Conservation (phyloP, 2,329 filamentous ascomycete species). For the Lachnellula suecica region DNA sequence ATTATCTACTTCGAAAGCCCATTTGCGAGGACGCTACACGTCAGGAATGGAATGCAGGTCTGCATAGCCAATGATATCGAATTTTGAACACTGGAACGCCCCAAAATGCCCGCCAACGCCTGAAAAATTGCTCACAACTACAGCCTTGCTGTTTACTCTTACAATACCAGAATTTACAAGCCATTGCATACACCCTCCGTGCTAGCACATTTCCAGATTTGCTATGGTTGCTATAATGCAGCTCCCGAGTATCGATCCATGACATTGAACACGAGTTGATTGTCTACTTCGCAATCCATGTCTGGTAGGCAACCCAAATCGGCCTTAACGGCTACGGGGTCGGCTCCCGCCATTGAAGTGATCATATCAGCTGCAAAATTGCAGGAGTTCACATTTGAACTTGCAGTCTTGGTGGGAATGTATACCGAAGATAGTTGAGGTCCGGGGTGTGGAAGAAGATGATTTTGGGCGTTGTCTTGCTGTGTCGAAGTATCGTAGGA, state of each 20-base stretch:
- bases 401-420: constrained; percentile 13
- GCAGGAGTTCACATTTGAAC: constrained; percentile 30
- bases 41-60: constrained; percentile 5
- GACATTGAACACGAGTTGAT: constrained; percentile 40
- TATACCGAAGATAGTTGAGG: constrained; percentile 16
- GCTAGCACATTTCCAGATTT: background rate
- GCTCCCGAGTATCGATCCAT: constrained; percentile 42
- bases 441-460: constrained; percentile 11
- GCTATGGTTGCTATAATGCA: constrained; percentile 18
- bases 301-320: constrained; percentile 40
- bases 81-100: background rate
- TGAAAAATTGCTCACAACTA: background rate
- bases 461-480: constrained; percentile 14
- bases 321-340: constrained; percentile 35
- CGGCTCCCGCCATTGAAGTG: constrained; percentile 39
- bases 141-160: background rate
- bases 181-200: background rate
- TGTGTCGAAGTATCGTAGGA: background rate
- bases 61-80: background rate
- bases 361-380: constrained; percentile 45
- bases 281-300: constrained; percentile 43
- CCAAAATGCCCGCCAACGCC: background rate
- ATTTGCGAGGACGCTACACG: background rate
- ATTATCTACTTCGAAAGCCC: background rate
- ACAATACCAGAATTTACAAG: background rate